These are phyloP conservation scores for Gymnopus androsaceus DNA, from an alignment of 1,284 basidiomycete species.

Conservation along the genomic window DNA sequence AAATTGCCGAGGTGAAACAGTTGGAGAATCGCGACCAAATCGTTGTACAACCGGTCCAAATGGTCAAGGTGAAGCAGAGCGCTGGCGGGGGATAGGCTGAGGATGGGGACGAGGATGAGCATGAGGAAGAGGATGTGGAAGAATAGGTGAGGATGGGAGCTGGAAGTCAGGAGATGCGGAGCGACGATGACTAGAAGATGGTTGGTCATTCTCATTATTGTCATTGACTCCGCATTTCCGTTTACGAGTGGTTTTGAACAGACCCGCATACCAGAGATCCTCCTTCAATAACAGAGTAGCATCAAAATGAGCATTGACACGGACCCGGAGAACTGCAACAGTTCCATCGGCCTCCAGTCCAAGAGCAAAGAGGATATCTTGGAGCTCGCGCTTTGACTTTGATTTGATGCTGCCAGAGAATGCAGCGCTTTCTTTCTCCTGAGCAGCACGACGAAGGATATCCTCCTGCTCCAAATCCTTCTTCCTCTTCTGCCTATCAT, in stretches of 20 bases:
- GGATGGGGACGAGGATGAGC: too few species aligned
- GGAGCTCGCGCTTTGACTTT: conserved; percentile 20
- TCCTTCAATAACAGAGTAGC: not conserved
- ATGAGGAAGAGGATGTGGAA: too few species aligned
- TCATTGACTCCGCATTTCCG: not conserved
- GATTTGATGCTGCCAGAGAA: conserved; percentile 17
- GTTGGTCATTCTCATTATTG: not conserved
- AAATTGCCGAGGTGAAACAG: too few species aligned
- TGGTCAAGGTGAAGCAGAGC: conserved; percentile 8
- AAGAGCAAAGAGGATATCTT: conserved; percentile 17
- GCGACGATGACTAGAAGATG: not conserved
- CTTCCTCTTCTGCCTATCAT: not conserved
- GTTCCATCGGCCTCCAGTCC: conserved; percentile 14
- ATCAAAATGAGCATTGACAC: conserved; percentile 16
- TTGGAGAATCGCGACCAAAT: too few species aligned
- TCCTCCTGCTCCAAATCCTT: not conserved
- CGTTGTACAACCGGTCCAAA: not conserved
- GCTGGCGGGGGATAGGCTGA: too few species aligned
- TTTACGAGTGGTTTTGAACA: not conserved
- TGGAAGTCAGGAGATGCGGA: too few species aligned
- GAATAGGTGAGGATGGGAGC: too few species aligned
- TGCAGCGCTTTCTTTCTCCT: not conserved
- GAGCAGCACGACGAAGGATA: not conserved
- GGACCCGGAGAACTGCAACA: conserved; percentile 12
- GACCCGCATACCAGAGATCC: not conserved